Evolutionary conservation across 1,284 basidiomycete species (phyloP).

Genomic region (Peniophora sp.): DNA sequence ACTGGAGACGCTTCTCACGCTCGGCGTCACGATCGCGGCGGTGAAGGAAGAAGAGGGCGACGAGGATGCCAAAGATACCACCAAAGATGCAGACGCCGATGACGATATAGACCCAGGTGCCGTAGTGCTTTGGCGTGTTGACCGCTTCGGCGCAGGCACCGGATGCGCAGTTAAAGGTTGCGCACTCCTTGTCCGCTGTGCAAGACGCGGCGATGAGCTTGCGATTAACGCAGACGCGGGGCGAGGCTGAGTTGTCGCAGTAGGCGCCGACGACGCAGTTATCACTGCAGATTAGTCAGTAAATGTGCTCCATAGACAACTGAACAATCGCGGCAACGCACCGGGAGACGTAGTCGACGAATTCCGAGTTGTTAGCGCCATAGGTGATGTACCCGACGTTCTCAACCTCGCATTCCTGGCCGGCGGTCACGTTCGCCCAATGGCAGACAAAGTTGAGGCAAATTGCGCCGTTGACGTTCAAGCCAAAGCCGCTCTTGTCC

Average conservation of each 20-base stretch:
- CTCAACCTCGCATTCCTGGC: constrained; percentile 61
- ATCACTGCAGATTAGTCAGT: constrained; percentile 32
- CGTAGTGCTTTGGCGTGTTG: constrained; percentile 57
- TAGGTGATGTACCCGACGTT: constrained; percentile 76
- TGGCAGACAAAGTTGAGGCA: constrained; percentile 78
- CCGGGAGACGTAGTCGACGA: constrained; percentile 73
- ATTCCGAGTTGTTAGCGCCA: constrained; percentile 40
- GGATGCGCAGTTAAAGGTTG: constrained; percentile 68
- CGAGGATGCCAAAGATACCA: constrained; percentile 68
- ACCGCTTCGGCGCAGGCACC: constrained; percentile 56
- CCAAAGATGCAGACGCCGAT: constrained; percentile 69
- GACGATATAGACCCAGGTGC: constrained; percentile 63
- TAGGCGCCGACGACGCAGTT: constrained; percentile 64
- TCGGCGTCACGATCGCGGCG: constrained; percentile 64
- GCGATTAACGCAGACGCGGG: constrained; percentile 50
- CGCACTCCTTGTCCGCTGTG: constrained; percentile 78
- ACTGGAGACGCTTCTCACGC: constrained; percentile 74
- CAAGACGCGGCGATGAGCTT: constrained; percentile 55
- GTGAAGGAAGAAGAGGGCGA: constrained; percentile 64
- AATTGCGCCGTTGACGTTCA: constrained; percentile 75
- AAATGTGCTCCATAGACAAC: background rate
- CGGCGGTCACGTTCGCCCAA: constrained; percentile 68
- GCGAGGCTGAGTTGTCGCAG: constrained; percentile 50
- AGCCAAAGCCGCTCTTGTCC: constrained; percentile 47
- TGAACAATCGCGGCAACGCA: constrained; percentile 26